Percentiles rank a stretch among this genome's conserved stretches.
These are phyloP conservation scores for Huntiella omanensis DNA, from an alignment of 2,329 filamentous ascomycete genomes.

Conservation along the genomic window DNA sequence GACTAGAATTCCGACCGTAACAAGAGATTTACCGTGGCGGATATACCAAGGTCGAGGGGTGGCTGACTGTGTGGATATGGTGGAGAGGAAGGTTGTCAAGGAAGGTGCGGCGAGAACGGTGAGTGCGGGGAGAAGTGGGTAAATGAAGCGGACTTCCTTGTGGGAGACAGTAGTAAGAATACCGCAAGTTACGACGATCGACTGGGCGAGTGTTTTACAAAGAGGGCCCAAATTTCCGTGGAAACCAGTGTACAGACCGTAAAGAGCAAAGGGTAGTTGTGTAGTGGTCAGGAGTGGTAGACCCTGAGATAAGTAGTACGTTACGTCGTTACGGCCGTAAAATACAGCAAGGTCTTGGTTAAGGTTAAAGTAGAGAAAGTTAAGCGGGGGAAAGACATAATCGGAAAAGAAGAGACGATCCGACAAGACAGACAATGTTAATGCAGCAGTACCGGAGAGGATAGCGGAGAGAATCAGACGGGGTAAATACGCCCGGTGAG, in stretches of 20 bases:
- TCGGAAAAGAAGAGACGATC: conserved; percentile 66
- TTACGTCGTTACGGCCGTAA: conserved; percentile 76
- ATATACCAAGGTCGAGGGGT: conserved; percentile 18
- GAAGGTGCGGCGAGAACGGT: conserved; percentile 60
- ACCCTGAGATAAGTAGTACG: conserved; percentile 86
- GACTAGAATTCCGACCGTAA: conserved; percentile 37
- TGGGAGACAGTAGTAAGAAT: conserved; percentile 66
- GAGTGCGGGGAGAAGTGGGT: conserved; percentile 73
- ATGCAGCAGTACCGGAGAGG: conserved; percentile 41
- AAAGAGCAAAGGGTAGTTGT: conserved; percentile 54
- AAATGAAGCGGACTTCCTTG: conserved; percentile 95
- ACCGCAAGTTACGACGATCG: conserved; percentile 39
- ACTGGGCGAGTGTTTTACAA: conserved; percentile 31
- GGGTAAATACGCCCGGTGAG: conserved; percentile 20
- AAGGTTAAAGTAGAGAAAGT: conserved; percentile 82
- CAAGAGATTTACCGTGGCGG: conserved; percentile 28
- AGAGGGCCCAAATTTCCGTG: conserved; percentile 24
- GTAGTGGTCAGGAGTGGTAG: conserved; percentile 74
- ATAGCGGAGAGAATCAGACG: conserved; percentile 43
- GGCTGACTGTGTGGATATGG: conserved; percentile 15
- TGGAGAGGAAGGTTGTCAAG: conserved; percentile 44
- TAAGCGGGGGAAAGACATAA: conserved; percentile 77
- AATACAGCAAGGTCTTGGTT: conserved; percentile 75
- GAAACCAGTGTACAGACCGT: conserved; percentile 39
- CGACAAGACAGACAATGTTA: conserved; percentile 43